phyloP scores from a whole-genome alignment of 257 asterid species.

The Solanum acaule region DNA sequence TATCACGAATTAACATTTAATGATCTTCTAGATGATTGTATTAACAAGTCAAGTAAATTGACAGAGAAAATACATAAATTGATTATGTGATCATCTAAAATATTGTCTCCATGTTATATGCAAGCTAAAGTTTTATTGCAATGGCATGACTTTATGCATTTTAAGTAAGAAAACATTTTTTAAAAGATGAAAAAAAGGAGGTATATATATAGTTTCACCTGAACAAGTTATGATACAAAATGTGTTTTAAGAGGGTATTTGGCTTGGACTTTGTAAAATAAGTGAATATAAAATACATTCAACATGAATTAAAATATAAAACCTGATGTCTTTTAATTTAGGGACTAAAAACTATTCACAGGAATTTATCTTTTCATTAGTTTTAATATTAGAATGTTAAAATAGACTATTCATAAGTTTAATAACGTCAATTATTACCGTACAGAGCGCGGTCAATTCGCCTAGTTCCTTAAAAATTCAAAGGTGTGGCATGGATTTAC shows the following conservation, averaged over 20 bases:
- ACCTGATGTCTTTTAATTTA: neutral
- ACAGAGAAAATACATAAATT: too few relatives aligned
- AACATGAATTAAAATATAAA: too few relatives aligned
- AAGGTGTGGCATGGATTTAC: too few relatives aligned
- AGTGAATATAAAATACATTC: too few relatives aligned
- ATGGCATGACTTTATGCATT: neutral
- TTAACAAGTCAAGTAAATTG: neutral
- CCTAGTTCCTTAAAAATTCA: too few relatives aligned
- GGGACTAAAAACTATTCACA: neutral
- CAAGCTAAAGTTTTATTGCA: neutral
- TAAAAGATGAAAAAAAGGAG: neutral
- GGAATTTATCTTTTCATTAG: too few relatives aligned
- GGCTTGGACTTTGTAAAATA: neutral
- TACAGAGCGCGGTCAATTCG: too few relatives aligned
- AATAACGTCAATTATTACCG: too few relatives aligned
- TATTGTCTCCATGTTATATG: neutral
- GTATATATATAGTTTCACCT: neutral
- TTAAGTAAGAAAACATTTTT: neutral
- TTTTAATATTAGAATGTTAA: too few relatives aligned
- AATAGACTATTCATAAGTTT: too few relatives aligned
- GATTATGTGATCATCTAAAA: too few relatives aligned
- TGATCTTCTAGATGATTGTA: neutral
- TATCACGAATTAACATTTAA: neutral
- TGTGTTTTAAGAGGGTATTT: neutral
- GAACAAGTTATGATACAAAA: neutral